Evolutionary conservation across 192 early-diverging fungal species (phyloP).

Genomic region (Spizellomyces punctatus): DNA sequence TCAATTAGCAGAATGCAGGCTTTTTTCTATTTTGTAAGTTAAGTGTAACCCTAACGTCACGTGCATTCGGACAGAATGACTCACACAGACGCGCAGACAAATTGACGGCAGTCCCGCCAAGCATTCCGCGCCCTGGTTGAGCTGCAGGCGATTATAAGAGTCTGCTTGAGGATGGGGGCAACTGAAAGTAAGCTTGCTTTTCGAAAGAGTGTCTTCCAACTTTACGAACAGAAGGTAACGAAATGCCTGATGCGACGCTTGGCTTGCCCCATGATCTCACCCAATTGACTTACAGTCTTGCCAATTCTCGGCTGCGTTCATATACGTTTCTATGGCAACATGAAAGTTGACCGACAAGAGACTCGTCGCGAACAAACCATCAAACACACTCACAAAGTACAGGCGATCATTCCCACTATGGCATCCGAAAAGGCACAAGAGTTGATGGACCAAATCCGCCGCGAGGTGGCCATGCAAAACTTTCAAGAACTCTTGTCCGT

Average conservation of each 20-base stretch:
- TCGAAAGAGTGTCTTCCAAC: constrained; percentile 81
- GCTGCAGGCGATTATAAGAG: too few species aligned
- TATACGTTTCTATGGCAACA: too few species aligned
- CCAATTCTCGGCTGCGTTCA: background rate
- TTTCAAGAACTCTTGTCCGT: constrained; percentile 81
- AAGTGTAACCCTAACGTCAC: too few species aligned
- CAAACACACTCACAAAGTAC: too few species aligned
- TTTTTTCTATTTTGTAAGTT: too few species aligned
- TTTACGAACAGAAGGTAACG: constrained; percentile 79
- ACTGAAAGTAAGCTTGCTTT: constrained; percentile 88
- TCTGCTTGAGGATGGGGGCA: constrained; percentile 69
- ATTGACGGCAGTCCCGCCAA: too few species aligned
- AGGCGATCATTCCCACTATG: background rate
- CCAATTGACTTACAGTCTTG: background rate
- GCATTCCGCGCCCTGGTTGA: too few species aligned
- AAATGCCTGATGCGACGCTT: background rate
- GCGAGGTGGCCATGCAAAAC: constrained; percentile 79
- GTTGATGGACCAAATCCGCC: constrained; percentile 57
- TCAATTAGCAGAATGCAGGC: too few species aligned
- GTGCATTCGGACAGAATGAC: too few species aligned
- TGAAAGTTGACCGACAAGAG: too few species aligned
- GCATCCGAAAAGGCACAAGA: constrained; percentile 21
- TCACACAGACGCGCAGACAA: too few species aligned
- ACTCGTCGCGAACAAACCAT: too few species aligned
- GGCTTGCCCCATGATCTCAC: background rate